Percentiles rank a stretch among this genome's conserved stretches.
phyloP scores from a whole-genome alignment of 2,329 filamentous ascomycete species.

The Madurella fahalii region DNA sequence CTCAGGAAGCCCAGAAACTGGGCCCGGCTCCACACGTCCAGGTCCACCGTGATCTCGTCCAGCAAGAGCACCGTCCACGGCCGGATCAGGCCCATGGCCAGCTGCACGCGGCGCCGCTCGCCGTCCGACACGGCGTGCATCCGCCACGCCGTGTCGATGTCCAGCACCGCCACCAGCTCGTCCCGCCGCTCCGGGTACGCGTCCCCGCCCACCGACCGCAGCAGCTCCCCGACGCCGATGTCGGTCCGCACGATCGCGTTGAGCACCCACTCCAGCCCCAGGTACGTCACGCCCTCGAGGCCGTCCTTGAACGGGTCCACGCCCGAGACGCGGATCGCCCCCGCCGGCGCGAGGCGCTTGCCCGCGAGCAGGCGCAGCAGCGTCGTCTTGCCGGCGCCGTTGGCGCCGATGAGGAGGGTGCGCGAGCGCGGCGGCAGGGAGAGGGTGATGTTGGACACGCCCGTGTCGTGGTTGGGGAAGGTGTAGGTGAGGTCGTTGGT shows the following conservation, averaged over 20 bases:
- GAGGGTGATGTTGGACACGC: constrained; percentile 69
- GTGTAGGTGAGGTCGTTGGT: constrained; percentile 78
- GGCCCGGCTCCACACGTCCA: constrained; percentile 80
- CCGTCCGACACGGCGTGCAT: constrained; percentile 96
- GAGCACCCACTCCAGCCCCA: constrained; percentile 95
- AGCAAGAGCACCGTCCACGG: constrained; percentile 89
- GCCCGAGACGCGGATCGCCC: constrained; percentile 71
- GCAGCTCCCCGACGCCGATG: constrained; percentile 83
- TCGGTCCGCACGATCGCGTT: constrained; percentile 95
- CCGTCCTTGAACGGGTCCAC: constrained; percentile 88
- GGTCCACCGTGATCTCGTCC: constrained; percentile 95
- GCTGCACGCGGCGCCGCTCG: constrained; percentile 83
- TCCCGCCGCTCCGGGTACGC: constrained; percentile 77
- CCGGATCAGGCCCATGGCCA: constrained; percentile 89
- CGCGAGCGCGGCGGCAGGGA: constrained; percentile 77
- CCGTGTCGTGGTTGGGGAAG: constrained; percentile 81
- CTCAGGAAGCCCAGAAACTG: constrained; percentile 86
- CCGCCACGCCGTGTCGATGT: constrained; percentile 88
- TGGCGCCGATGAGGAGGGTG: constrained; percentile 90
- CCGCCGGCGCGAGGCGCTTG: constrained; percentile 80
- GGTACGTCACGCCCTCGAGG: constrained; percentile 92
- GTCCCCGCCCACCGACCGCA: constrained; percentile 81
- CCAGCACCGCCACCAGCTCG: constrained; percentile 80
- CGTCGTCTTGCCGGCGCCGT: constrained; percentile 96
- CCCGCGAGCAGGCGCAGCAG: constrained; percentile 90